Base-by-base conservation (phyloP, 1,284 basidiomycete species). In the Puccinia hordei region DNA sequence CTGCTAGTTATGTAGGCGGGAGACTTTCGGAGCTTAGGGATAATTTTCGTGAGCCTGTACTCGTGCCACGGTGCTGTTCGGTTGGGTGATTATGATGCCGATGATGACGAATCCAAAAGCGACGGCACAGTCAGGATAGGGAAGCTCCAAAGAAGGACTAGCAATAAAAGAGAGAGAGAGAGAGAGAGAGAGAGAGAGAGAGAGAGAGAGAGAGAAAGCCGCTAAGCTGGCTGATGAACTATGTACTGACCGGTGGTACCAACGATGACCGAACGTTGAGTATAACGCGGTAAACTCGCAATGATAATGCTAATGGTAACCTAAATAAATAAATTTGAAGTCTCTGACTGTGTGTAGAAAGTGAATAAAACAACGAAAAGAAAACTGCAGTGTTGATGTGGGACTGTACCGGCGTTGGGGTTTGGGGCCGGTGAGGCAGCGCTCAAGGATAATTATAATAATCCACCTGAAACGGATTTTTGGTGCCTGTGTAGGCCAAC, bases 11-110 rank as follows among this genome's bases (percentile, higher is more conserved):
- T 55, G 46, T 35, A 61, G 24, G 59, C 73, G 55, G 73, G 73
- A 74, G 73, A 74, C 73, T 61, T 74, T 74, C 73, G 73, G 73
- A 74, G 73, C 73, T 74, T 41, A 74, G 72, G 38, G 51, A 73
- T 73, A 53, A 41, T 74, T 74, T 35, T 44, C 38, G 73, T 74
- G 38, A 74, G 59, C 35, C 73, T 44, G 46, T 41, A 74, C 57
- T 74, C 44, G 73, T 61, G 73, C 57, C 73, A 74, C 53, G 51
- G 49, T 74, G 41, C 73, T 63, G 41, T 46, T 44, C 55, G 73
- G 73, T 61, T 74, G 73, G 73, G 44, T 74, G 73, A 61, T 74
- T 27, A 74, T 74, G 53, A 74, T 12, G 73, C 38, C 51, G 73
- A 74, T 74, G 73, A 59, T 74, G 59, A 74, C 73, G 12, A 74